These are phyloP conservation scores for Sphenostylis stenocarpa DNA, from an alignment of 306 rosid genomes.

Conservation along the genomic window DNA sequence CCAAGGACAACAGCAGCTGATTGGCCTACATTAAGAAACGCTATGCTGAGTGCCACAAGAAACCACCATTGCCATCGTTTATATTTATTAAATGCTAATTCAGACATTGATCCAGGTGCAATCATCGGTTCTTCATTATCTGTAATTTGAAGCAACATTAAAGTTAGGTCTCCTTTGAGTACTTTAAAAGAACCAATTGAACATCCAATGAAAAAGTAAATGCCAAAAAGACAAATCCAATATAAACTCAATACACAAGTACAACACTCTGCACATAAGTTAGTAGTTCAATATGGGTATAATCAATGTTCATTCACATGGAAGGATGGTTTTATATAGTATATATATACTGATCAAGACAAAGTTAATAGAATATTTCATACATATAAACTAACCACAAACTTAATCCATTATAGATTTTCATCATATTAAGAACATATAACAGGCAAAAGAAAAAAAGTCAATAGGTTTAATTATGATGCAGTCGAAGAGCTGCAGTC, in stretches of 20 bases:
- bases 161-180: neutral
- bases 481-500: no score
- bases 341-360: neutral
- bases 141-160: constrained; percentile 30
- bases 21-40: constrained; percentile 75
- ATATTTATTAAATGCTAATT: constrained; percentile 43
- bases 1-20: constrained; percentile 85
- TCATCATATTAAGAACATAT: neutral
- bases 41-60: constrained; percentile 60
- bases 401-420: neutral
- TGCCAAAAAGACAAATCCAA: neutral
- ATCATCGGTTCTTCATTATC: constrained; percentile 62
- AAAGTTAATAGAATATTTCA: neutral
- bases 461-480: no score
- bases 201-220: neutral
- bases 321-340: neutral
- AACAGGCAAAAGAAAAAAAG: no score
- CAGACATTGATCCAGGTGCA: constrained; percentile 30
- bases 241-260: neutral
- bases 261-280: neutral
- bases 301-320: neutral
- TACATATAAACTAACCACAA: neutral
- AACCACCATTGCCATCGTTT: constrained; percentile 91
- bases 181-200: neutral
- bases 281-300: neutral